A percentile compares a stretch with the other conserved stretches of the same genome.
These are phyloP conservation scores for Teunomyces tritomae DNA, from an alignment of 805 yeast genomes.

Conservation along the genomic window DNA sequence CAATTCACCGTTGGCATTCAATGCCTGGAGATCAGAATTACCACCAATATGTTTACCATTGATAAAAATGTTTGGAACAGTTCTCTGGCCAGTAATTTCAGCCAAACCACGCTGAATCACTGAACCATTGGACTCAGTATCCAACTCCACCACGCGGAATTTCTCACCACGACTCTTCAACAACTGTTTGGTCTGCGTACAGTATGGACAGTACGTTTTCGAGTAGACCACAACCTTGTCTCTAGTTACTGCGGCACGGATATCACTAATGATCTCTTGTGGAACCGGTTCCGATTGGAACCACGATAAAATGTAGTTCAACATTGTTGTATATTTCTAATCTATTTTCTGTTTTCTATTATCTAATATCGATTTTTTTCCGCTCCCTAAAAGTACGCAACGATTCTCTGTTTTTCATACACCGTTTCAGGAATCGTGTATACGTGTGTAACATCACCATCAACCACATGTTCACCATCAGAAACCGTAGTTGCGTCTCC, in stretches of 20 bases:
- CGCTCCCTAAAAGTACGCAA: conserved; percentile 2
- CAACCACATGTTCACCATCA: conserved; percentile 1
- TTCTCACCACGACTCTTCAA: conserved; percentile 16
- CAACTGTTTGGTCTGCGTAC: conserved; percentile 40
- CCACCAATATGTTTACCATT: conserved; percentile 40
- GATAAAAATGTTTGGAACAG: conserved; percentile 38
- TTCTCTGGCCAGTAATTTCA: conserved; percentile 32
- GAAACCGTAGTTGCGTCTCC: background rate
- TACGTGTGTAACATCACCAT: conserved; percentile 2
- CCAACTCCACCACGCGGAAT: conserved; percentile 28
- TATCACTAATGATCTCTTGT: conserved; percentile 9
- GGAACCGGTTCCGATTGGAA: conserved; percentile 12
- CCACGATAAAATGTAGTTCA: conserved; percentile 8
- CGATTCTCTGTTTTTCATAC: conserved; percentile 4
- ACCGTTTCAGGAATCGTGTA: background rate
- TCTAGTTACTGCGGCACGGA: conserved; percentile 9
- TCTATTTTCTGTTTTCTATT: background rate
- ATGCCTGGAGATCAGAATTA: conserved; percentile 32
- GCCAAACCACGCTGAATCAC: conserved; percentile 27
- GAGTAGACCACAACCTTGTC: conserved; percentile 24
- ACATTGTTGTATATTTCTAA: conserved; percentile 5
- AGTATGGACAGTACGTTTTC: conserved; percentile 44
- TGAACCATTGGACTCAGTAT: conserved; percentile 23
- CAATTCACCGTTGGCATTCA: conserved; percentile 24
- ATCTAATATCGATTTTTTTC: background rate